These are phyloP conservation scores for Penicillium crustosum DNA, from an alignment of 2,329 filamentous ascomycete species.

Conservation along the genomic window DNA sequence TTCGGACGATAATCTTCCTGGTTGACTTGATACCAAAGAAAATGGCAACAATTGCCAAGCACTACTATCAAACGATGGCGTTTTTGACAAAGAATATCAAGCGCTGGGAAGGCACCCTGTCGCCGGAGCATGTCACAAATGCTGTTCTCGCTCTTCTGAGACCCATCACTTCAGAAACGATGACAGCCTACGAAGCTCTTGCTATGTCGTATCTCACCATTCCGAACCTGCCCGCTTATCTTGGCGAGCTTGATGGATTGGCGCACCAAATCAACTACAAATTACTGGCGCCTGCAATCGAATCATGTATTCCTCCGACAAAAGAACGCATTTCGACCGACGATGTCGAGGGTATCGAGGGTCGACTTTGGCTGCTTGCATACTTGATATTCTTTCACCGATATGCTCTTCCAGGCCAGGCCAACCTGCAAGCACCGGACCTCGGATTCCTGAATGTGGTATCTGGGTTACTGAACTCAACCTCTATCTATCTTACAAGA, in stretches of 20 bases:
- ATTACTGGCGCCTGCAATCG: constrained; percentile 44
- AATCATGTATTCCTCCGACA: constrained; percentile 30
- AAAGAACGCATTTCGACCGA: constrained; percentile 30
- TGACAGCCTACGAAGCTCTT: constrained; percentile 49
- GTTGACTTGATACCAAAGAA: constrained; percentile 42
- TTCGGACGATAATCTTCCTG: constrained; percentile 39
- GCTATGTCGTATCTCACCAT: constrained; percentile 48
- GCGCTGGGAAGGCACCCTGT: constrained; percentile 21
- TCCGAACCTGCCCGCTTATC: constrained; percentile 40
- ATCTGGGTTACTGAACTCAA: constrained; percentile 56
- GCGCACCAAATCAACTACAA: constrained; percentile 54
- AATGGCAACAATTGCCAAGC: constrained; percentile 38
- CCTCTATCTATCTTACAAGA: constrained; percentile 55
- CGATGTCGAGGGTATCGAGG: constrained; percentile 40
- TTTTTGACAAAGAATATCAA: constrained; percentile 34
- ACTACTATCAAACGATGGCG: constrained; percentile 44
- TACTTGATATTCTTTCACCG: constrained; percentile 61
- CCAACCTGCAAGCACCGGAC: constrained; percentile 46
- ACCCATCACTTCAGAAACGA: constrained; percentile 45
- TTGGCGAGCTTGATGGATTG: constrained; percentile 44
- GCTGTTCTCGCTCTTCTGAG: constrained; percentile 44
- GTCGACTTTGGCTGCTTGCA: constrained; percentile 57
- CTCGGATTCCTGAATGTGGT: constrained; percentile 57
- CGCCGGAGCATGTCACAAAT: constrained; percentile 31
- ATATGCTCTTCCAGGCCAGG: constrained; percentile 43